phyloP scores from a whole-genome alignment of 352 stramenopile genomes.

The Globisporangium alternatum region DNA sequence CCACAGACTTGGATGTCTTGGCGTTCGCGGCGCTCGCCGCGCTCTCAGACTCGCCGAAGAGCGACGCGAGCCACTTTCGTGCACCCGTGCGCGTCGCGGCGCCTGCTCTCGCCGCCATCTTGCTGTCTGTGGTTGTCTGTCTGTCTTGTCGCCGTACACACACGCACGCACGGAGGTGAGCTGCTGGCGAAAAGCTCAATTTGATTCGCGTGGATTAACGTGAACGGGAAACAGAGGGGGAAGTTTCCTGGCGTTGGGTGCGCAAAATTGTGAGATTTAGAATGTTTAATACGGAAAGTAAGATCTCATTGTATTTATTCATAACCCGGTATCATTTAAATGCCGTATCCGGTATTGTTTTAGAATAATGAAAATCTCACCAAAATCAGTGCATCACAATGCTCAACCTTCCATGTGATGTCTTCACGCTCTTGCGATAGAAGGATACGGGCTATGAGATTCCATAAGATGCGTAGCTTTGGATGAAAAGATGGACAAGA shows the following conservation, averaged over 20 bases:
- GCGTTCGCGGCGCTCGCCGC: conserved; percentile 17
- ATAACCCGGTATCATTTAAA: not conserved
- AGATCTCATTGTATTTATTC: not conserved
- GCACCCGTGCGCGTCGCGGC: conserved; percentile 47
- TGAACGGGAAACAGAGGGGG: not conserved
- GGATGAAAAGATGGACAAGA: not conserved
- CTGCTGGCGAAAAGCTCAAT: conserved; percentile 4
- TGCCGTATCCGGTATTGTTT: not conserved
- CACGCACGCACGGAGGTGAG: not conserved
- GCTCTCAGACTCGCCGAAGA: conserved; percentile 57
- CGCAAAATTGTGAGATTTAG: not conserved
- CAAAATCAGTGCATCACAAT: no score
- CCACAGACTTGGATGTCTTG: conserved; percentile 71
- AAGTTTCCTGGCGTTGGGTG: not conserved
- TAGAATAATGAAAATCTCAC: no score
- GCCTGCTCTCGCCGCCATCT: conserved; percentile 49
- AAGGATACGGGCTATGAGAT: no score
- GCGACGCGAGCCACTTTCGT: conserved; percentile 77
- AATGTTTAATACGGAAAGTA: not conserved
- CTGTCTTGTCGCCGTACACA: not conserved
- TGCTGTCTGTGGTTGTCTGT: not conserved
- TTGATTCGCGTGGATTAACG: conserved; percentile 7
- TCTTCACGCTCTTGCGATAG: no score
- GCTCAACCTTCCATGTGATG: no score
- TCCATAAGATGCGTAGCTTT: no score